phyloP scores from a whole-genome alignment of 768 basidiomycete species.

The Wakefieldia striispora region DNA sequence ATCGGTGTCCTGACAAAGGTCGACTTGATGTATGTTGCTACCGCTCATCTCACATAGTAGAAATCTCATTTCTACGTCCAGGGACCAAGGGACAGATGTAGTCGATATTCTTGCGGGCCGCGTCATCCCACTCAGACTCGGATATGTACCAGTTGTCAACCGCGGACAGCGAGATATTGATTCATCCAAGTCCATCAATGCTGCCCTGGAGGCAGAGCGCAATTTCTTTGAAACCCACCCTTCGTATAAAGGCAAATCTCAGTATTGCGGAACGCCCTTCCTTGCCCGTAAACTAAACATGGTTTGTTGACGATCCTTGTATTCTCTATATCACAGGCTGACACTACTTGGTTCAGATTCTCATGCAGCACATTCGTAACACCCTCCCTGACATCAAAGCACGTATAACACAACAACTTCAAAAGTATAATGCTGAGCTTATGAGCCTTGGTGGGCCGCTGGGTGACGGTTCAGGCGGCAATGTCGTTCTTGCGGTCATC shows the following conservation, averaged over 20 bases:
- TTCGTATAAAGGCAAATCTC: conserved; percentile 90
- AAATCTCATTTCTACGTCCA: conserved; percentile 31
- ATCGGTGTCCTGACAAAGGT: conserved; percentile 99
- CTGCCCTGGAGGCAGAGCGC: conserved; percentile 86
- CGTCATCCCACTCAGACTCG: conserved; percentile 92
- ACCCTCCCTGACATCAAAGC: conserved; percentile 99
- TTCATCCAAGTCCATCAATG: conserved; percentile 74
- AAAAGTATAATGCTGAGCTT: conserved; percentile 86
- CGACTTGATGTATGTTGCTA: conserved; percentile 82
- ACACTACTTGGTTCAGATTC: conserved; percentile 56
- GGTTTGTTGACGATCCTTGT: conserved; percentile 43
- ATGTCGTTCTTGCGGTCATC: conserved; percentile 94
- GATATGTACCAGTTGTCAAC: conserved; percentile 98
- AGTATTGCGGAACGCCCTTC: conserved; percentile 97
- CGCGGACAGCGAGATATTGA: conserved; percentile 98
- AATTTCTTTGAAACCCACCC: conserved; percentile 93
- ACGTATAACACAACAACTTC: conserved; percentile 86
- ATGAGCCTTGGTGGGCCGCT: conserved; percentile 79
- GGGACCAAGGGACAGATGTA: conserved; percentile 97
- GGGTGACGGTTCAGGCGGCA: conserved; percentile 83
- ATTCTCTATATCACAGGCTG: background rate
- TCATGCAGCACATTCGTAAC: conserved; percentile 98
- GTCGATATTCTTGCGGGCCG: conserved; percentile 98
- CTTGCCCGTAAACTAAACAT: conserved; percentile 93
- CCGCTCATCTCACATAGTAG: background rate